Evolutionary conservation across 495 filamentous ascomycete species (phyloP), one percentile per base, ranked within the genome.

Genomic region (Talaromyces proteolyticus): DNA sequence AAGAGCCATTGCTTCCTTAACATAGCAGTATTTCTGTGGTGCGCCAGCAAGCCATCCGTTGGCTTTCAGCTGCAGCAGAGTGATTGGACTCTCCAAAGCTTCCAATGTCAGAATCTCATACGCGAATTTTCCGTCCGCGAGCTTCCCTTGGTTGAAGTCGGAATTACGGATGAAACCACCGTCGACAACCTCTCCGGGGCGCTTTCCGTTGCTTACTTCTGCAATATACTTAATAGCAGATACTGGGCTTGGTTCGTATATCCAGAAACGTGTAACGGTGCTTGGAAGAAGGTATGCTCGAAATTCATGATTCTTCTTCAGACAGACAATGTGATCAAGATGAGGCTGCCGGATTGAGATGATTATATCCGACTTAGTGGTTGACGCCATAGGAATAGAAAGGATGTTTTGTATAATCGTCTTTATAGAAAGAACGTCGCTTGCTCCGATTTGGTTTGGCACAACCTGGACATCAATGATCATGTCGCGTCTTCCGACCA

Each of bases 271-370:
- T 6, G 25, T 37, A 6, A 69, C 56, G 20, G 44, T 51, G 8
- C 48, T 24, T 43, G 61, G 61, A 19, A 72, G 63, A 10, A 59
- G 62, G 43, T 72, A 70, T 12, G 60, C 56, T 14, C 67, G 61
- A 49, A 60, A 70, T 52, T 70, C 65, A 56, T 72, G 67, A 52
- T 64, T 72, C 43, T 70, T 70, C 7, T 43, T n/a, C 2, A 61
- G 16, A 4, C 36, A 47, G 36, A 53, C 62, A 25, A 72, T 70
- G 42, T 68, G 65, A 11, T 19, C 40, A 36, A 72, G 59, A 48
- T 72, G 58, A 20, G 57, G 55, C 19, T 64, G 64, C 16, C 65
- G 60, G 47, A 70, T 68, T 54, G 55, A 54, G 48, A 70, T 63
- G 40, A 69, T 48, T 29, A 67, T 56, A 47, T 65, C 64, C 22